These are phyloP conservation scores for Exophiala calicioides DNA, from an alignment of 2,329 filamentous ascomycete genomes.

Conservation along the genomic window DNA sequence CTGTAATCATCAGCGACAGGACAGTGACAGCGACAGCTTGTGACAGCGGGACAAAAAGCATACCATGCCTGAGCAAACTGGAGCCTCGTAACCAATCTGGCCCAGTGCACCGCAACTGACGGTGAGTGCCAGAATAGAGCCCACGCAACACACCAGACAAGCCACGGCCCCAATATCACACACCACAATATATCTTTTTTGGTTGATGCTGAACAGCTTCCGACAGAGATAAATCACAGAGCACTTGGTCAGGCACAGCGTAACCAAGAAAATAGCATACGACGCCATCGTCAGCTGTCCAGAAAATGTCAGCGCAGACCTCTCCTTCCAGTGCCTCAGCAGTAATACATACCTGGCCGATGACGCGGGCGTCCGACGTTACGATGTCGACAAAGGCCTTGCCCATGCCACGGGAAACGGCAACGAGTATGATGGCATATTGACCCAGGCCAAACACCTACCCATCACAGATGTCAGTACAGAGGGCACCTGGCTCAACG, in stretches of 20 bases:
- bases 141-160: constrained; percentile 18
- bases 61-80: constrained; percentile 13
- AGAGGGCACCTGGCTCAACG: too few relatives aligned
- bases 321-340: too few relatives aligned
- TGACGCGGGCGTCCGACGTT: constrained; percentile 3
- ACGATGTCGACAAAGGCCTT: constrained; percentile 8
- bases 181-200: constrained; percentile 9
- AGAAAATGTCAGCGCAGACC: too few relatives aligned
- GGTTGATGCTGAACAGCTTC: constrained; percentile 14
- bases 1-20: too few relatives aligned
- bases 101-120: constrained; percentile 9
- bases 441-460: constrained; percentile 9
- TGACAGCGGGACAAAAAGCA: neutral
- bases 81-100: constrained; percentile 9
- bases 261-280: constrained; percentile 9
- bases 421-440: constrained; percentile 11
- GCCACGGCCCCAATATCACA: neutral
- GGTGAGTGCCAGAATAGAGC: constrained; percentile 17
- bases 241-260: constrained; percentile 8
- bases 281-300: constrained; percentile 9
- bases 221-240: constrained; percentile 8
- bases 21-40: neutral
- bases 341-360: constrained; percentile 14
- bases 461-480: neutral
- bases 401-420: constrained; percentile 15